Percentiles rank a stretch among this genome's conserved stretches.
Evolutionary conservation across 352 stramenopile genomes (phyloP).

Genomic region (Phytophthora pisi): DNA sequence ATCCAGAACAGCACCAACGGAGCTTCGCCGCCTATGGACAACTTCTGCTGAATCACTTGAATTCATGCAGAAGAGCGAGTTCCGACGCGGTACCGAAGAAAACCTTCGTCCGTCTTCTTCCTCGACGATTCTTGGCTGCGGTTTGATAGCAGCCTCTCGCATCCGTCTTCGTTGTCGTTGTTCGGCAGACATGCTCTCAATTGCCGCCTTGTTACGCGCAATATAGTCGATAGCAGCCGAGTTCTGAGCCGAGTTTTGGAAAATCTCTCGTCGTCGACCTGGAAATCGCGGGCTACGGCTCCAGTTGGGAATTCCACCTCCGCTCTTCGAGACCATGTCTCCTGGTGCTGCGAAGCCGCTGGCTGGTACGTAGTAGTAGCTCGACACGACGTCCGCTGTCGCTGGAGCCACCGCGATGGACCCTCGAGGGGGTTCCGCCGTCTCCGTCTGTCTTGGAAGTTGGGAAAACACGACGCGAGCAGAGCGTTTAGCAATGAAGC

Average conservation of each 20-base stretch:
- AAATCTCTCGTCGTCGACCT: slow-evolving; percentile 15
- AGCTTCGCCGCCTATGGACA: slow-evolving; percentile 3
- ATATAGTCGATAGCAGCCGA: slow-evolving; percentile 33
- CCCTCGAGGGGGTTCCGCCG: slow-evolving; percentile 27
- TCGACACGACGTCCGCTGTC: slow-evolving; percentile 59
- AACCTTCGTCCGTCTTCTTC: not conserved
- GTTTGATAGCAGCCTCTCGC: slow-evolving; percentile 6
- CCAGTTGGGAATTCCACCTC: slow-evolving; percentile 49
- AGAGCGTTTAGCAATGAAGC: slow-evolving; percentile 33
- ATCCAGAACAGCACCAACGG: not conserved
- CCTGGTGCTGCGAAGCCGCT: slow-evolving; percentile 41
- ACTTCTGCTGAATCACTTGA: not conserved
- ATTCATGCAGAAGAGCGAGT: slow-evolving; percentile 36
- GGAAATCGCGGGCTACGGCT: slow-evolving; percentile 48
- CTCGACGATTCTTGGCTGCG: not conserved
- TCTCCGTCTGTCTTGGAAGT: slow-evolving; percentile 45
- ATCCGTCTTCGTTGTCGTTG: slow-evolving; percentile 28
- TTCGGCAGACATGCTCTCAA: slow-evolving; percentile 33
- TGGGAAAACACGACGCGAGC: slow-evolving; percentile 60
- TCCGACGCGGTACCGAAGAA: slow-evolving; percentile 35
- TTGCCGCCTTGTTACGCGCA: slow-evolving; percentile 34
- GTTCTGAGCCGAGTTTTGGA: slow-evolving; percentile 7
- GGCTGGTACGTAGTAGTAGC: slow-evolving; percentile 60
- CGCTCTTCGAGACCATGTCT: slow-evolving; percentile 14
- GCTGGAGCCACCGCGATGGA: slow-evolving; percentile 21